Evolutionary conservation across 2,329 filamentous ascomycete genomes (phyloP).

Genomic region (Fonsecaea erecta): DNA sequence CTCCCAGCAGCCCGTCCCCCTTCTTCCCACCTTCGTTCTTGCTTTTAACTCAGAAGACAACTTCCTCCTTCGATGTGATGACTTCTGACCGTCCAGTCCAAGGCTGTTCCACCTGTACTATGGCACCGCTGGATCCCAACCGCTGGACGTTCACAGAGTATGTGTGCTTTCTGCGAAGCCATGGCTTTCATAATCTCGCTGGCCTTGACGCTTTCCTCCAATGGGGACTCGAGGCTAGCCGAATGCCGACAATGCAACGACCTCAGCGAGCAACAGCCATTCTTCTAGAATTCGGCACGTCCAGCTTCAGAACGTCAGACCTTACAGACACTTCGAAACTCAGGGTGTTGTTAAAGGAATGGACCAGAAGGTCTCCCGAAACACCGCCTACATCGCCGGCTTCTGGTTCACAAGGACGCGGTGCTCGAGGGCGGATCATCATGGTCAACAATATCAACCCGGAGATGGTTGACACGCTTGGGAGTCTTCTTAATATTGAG

Average conservation of each 20-base stretch:
- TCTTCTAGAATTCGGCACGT: conserved; percentile 31
- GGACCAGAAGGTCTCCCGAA: conserved; percentile 28
- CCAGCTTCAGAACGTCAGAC: conserved; percentile 32
- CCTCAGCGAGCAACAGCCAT: conserved; percentile 31
- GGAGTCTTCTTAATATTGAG: conserved; percentile 34
- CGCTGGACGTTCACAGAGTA: conserved; percentile 36
- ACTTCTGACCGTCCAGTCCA: conserved; percentile 11
- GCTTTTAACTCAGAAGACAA: not conserved
- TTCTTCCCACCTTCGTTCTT: conserved; percentile 2
- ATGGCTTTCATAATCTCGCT: conserved; percentile 36
- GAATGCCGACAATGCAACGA: conserved; percentile 20
- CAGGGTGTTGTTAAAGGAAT: conserved; percentile 32
- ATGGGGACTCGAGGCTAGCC: conserved; percentile 30
- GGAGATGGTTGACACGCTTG: conserved; percentile 33
- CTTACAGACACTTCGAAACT: conserved; percentile 33
- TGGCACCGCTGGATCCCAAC: conserved; percentile 34
- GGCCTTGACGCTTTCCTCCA: conserved; percentile 33
- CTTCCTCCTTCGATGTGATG: conserved; percentile 22
- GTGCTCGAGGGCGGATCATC: conserved; percentile 31
- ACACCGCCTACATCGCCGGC: conserved; percentile 21
- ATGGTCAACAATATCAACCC: conserved; percentile 35
- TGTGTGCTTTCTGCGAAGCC: conserved; percentile 34
- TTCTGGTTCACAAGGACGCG: conserved; percentile 14
- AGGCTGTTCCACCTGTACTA: conserved; percentile 32
- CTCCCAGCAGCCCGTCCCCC: conserved; percentile 1